phyloP scores from a whole-genome alignment of 805 yeast genomes.

The Ogataea pini region DNA sequence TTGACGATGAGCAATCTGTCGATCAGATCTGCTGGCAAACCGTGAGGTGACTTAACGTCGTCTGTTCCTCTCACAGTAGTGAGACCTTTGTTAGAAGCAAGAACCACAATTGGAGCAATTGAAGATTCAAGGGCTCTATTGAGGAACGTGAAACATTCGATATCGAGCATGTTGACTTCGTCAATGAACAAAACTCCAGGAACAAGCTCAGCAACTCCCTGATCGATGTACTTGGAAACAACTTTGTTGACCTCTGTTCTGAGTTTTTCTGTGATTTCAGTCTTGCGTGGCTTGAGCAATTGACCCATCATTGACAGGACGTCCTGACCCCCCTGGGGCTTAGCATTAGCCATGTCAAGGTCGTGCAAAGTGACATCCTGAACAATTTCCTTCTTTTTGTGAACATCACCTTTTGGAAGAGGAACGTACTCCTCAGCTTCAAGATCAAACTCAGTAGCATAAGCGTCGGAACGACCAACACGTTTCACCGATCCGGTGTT shows the following conservation, averaged over 20 bases:
- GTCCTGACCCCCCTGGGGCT: slow-evolving; percentile 97
- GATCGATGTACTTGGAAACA: slow-evolving; percentile 98
- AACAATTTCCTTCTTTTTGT: slow-evolving; percentile 90
- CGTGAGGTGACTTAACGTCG: slow-evolving; percentile 88
- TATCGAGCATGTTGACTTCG: slow-evolving; percentile 97
- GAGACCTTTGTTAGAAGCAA: slow-evolving; percentile 97
- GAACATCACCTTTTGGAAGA: slow-evolving; percentile 98
- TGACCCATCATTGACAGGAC: slow-evolving; percentile 98
- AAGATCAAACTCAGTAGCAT: slow-evolving; percentile 97
- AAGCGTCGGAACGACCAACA: slow-evolving; percentile 92
- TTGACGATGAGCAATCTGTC: slow-evolving; percentile 93
- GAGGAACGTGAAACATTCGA: slow-evolving; percentile 93
- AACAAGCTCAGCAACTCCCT: slow-evolving; percentile 96
- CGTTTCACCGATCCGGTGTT: slow-evolving; percentile 92
- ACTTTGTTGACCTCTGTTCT: slow-evolving; percentile 95
- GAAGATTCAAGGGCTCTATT: slow-evolving; percentile 97
- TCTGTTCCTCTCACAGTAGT: slow-evolving; percentile 92
- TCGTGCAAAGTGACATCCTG: slow-evolving; percentile 98
- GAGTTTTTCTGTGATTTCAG: slow-evolving; percentile 93
- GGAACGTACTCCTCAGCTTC: slow-evolving; percentile 97
- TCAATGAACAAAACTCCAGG: slow-evolving; percentile 98
- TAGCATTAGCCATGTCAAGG: slow-evolving; percentile 94
- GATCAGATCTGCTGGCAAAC: slow-evolving; percentile 91
- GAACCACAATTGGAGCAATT: slow-evolving; percentile 93
- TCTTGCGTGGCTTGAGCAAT: slow-evolving; percentile 90